Evolutionary conservation across 495 filamentous ascomycete species (phyloP).

Genomic region (Glonium stellatum): DNA sequence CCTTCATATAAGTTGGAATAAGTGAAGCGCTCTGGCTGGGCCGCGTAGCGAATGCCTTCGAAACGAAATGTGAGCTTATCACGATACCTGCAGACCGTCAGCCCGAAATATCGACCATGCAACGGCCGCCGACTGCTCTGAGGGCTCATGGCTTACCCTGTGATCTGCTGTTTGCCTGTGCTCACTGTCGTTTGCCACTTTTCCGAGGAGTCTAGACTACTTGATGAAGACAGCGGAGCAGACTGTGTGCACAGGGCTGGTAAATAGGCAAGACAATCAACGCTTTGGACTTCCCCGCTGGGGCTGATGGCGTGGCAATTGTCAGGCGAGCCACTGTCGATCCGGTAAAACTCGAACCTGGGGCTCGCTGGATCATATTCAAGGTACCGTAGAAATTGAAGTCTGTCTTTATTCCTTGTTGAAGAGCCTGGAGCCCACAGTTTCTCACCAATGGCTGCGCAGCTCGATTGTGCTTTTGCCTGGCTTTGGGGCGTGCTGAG

Average conservation of each 20-base stretch:
- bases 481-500: constrained; percentile 3
- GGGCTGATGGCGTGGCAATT: too few species aligned
- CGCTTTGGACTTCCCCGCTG: too few species aligned
- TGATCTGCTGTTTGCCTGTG: background rate
- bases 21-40: constrained; percentile 22
- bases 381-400: too few species aligned
- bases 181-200: constrained; percentile 14
- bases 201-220: constrained; percentile 6
- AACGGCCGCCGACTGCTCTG: background rate
- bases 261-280: too few species aligned
- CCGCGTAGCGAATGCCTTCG: constrained; percentile 29
- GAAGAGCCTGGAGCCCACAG: constrained; percentile 9
- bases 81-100: constrained; percentile 32
- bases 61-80: constrained; percentile 48
- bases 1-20: constrained; percentile 22
- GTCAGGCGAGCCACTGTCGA: too few species aligned
- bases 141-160: background rate
- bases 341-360: too few species aligned
- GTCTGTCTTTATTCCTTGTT: background rate
- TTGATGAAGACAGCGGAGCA: constrained; percentile 2
- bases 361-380: too few species aligned
- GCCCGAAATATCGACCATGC: background rate
- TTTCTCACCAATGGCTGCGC: constrained; percentile 11
- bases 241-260: too few species aligned
- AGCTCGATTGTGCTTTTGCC: background rate